phyloP scores from a whole-genome alignment of 768 basidiomycete species.

The Clathrus columnatus region DNA sequence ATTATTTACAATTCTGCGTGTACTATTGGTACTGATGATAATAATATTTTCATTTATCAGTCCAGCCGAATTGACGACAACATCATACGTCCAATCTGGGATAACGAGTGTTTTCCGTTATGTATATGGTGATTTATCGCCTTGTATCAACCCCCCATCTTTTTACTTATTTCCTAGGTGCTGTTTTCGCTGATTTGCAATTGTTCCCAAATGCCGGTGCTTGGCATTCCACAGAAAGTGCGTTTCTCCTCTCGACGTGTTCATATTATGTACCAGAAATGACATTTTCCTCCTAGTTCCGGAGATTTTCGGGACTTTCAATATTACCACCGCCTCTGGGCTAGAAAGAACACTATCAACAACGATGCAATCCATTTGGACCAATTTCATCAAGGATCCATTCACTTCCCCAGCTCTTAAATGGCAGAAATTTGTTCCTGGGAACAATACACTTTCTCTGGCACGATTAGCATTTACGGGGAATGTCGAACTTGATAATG shows the following conservation, averaged over 20 bases:
- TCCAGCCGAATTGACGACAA: slow-evolving; percentile 13
- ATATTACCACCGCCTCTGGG: slow-evolving; percentile 17
- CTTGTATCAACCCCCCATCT: background rate
- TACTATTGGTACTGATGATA: background rate
- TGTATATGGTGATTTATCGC: slow-evolving; percentile 13
- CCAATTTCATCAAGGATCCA: slow-evolving; percentile 18
- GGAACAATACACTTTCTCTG: slow-evolving; percentile 11
- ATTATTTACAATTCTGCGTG: background rate
- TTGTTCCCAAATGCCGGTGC: slow-evolving; percentile 18
- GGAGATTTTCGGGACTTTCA: slow-evolving; percentile 23
- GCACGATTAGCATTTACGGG: slow-evolving; percentile 17
- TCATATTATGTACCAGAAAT: background rate
- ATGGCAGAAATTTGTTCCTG: slow-evolving; percentile 16
- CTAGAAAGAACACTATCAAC: slow-evolving; percentile 17
- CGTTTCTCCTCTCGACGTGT: background rate
- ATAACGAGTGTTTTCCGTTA: slow-evolving; percentile 15
- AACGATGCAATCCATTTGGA: slow-evolving; percentile 16
- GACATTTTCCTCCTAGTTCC: slow-evolving; percentile 9
- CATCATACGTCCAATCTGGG: slow-evolving; percentile 13
- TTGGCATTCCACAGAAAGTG: slow-evolving; percentile 18
- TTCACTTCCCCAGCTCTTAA: slow-evolving; percentile 12
- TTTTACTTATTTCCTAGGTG: background rate
- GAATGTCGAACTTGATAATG: slow-evolving; percentile 15
- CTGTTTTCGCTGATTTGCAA: slow-evolving; percentile 18
- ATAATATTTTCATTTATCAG: background rate